phyloP scores from a whole-genome alignment of 2,329 filamentous ascomycete genomes.

The Phialocephala sp. region DNA sequence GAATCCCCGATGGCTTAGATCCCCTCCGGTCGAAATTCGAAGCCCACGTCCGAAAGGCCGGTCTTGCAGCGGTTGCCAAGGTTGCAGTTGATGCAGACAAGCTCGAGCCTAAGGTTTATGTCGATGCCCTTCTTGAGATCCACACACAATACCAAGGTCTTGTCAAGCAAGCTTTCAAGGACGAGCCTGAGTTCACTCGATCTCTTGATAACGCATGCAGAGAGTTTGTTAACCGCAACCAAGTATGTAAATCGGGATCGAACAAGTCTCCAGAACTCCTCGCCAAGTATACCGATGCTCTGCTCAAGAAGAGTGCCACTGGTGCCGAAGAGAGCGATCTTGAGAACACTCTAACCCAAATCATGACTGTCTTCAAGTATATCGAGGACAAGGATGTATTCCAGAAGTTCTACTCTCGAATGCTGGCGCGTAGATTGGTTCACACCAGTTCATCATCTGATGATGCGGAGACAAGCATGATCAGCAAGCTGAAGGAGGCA shows the following conservation, averaged over 20 bases:
- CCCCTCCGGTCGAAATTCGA: conserved; percentile 88
- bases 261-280: conserved; percentile 94
- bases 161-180: conserved; percentile 90
- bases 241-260: conserved; percentile 90
- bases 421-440: conserved; percentile 92
- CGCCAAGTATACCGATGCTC: conserved; percentile 91
- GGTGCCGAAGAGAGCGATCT: conserved; percentile 93
- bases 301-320: conserved; percentile 91
- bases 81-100: conserved; percentile 86
- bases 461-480: conserved; percentile 99
- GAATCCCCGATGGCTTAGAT: conserved; percentile 90
- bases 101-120: conserved; percentile 94
- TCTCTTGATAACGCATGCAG: conserved; percentile 96
- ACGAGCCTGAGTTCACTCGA: conserved; percentile 95
- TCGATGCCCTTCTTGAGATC: conserved; percentile 91
- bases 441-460: conserved; percentile 95
- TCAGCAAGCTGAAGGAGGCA: conserved; percentile 97
- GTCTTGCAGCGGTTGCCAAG: conserved; percentile 87
- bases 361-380: conserved; percentile 99
- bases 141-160: conserved; percentile 92
- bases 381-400: conserved; percentile 99
- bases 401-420: conserved; percentile 98
- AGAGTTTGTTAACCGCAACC: conserved; percentile 97
- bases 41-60: conserved; percentile 88
- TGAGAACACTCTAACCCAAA: conserved; percentile 85